Conservation (phyloP, 192 early-diverging fungal genomes). For the Coemansia sp. region DNA sequence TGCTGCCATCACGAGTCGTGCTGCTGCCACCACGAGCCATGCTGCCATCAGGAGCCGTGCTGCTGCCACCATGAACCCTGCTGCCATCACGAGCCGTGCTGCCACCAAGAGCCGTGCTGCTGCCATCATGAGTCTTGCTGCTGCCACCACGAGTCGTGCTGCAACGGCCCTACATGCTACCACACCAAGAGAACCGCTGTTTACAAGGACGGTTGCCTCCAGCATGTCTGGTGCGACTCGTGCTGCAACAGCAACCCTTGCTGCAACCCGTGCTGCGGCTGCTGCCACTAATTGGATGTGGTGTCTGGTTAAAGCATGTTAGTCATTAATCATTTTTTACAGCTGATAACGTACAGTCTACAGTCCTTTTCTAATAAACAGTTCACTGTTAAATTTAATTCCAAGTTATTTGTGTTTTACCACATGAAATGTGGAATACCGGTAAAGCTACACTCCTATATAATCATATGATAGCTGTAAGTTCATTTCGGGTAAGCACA, state of each 20-base stretch:
- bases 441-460: neutral
- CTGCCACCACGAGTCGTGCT: conserved; percentile 22
- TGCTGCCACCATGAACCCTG: conserved; percentile 6
- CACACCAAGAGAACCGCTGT: conserved; percentile 25
- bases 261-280: conserved; percentile 17
- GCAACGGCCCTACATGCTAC: conserved; percentile 19
- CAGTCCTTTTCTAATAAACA: neutral
- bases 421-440: no score
- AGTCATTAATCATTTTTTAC: neutral
- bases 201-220: conserved; percentile 21
- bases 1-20: conserved; percentile 12
- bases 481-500: no score
- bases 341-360: neutral
- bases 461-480: no score
- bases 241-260: conserved; percentile 52
- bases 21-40: conserved; percentile 30
- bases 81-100: conserved; percentile 10
- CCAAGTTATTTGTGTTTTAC: no score
- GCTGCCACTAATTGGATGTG: neutral
- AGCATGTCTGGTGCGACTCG: conserved; percentile 31
- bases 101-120: conserved; percentile 16
- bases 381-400: no score
- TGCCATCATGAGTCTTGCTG: conserved; percentile 15
- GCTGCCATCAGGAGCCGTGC: conserved; percentile 26
- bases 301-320: neutral